Percentiles rank a stretch among this genome's conserved stretches.
Evolutionary conservation across 169 alveolate species (phyloP).

Genomic region (Babesia divergens): DNA sequence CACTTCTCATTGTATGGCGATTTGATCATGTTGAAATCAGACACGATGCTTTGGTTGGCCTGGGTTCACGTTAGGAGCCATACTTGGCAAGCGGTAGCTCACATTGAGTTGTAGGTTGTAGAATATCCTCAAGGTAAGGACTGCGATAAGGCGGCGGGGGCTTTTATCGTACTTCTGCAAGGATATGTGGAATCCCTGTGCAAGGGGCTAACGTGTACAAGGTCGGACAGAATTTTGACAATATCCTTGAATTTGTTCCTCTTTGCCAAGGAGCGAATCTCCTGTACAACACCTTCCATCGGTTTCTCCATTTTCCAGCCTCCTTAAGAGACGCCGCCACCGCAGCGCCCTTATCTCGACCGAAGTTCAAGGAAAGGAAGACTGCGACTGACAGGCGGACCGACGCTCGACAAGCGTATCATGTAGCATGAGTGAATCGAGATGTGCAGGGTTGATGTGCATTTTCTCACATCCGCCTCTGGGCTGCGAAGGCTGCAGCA

Average conservation of each 20-base stretch:
- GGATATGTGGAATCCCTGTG: neutral
- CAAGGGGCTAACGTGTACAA: slow-evolving; percentile 12
- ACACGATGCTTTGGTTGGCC: slow-evolving; percentile 19
- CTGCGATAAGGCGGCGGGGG: slow-evolving; percentile 39
- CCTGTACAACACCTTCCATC: slow-evolving; percentile 10
- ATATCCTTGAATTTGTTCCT: slow-evolving; percentile 41
- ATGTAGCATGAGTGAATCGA: no score
- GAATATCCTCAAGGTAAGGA: slow-evolving; percentile 44
- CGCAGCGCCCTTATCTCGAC: neutral
- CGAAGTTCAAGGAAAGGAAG: neutral
- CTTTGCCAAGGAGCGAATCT: slow-evolving; percentile 16
- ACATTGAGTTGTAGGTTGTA: slow-evolving; percentile 54
- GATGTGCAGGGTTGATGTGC: no score
- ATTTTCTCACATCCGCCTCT: no score
- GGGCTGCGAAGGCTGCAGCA: no score
- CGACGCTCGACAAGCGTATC: no score
- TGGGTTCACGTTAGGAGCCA: neutral
- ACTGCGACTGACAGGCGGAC: no score
- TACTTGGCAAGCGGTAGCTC: neutral
- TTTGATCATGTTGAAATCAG: slow-evolving; percentile 35
- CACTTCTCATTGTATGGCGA: slow-evolving; percentile 46
- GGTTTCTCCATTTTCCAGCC: slow-evolving; percentile 10
- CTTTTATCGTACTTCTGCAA: slow-evolving; percentile 36
- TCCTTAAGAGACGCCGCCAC: neutral
- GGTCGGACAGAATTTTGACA: slow-evolving; percentile 36